phyloP scores from a whole-genome alignment of 2,329 filamentous ascomycete genomes.

The Paecilomyces fulvus region DNA sequence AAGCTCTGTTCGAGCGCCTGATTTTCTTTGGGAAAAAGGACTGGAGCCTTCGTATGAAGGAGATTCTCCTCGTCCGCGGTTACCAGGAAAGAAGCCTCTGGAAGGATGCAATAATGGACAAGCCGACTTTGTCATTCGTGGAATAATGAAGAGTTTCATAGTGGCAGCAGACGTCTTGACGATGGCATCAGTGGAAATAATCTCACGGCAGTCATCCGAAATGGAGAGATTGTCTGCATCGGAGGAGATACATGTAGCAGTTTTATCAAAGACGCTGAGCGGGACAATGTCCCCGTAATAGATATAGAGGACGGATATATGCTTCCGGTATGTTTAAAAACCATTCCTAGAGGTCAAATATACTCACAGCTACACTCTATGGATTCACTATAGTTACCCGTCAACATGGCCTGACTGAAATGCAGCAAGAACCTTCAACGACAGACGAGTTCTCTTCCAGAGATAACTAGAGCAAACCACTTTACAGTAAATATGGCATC shows the following conservation, averaged over 20 bases:
- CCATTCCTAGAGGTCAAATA: not conserved
- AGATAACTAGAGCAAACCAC: not conserved
- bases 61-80: not conserved
- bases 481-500: not conserved
- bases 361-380: not conserved
- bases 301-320: not conserved
- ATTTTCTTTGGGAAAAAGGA: not conserved
- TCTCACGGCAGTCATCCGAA: not conserved
- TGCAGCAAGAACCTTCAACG: not conserved
- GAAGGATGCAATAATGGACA: not conserved
- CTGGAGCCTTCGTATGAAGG: not conserved
- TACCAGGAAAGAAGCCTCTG: not conserved
- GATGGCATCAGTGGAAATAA: not conserved
- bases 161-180: not conserved
- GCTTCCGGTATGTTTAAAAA: not conserved
- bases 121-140: not conserved
- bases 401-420: not conserved
- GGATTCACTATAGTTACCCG: not conserved
- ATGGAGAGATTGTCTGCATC: not conserved
- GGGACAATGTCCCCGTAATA: not conserved
- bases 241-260: not conserved
- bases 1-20: conserved; percentile 14
- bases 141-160: not conserved
- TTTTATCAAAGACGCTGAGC: not conserved
- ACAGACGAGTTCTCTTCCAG: not conserved